Conservation (phyloP, 768 basidiomycete genomes). For the Terana coerulea region DNA sequence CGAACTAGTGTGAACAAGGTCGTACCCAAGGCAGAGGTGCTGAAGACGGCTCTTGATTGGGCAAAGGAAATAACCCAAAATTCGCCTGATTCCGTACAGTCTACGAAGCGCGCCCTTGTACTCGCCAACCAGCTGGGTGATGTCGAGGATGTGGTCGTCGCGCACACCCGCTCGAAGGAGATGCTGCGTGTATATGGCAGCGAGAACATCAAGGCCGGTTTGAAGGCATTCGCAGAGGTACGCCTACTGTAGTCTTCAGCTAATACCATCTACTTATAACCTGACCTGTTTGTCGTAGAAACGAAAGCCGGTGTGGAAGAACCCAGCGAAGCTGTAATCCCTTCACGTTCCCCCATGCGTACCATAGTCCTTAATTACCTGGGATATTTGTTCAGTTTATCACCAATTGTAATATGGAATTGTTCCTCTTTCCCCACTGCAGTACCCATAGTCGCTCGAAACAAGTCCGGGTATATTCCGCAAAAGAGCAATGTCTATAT, state of each 20-base stretch:
- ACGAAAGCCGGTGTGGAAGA: constrained; percentile 51
- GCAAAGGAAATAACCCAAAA: constrained; percentile 58
- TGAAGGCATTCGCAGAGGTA: constrained; percentile 66
- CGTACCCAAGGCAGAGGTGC: constrained; percentile 50
- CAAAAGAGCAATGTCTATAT: constrained; percentile 5
- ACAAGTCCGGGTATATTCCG: constrained; percentile 10
- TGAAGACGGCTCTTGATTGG: constrained; percentile 57
- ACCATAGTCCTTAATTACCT: not conserved
- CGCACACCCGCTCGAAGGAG: constrained; percentile 42
- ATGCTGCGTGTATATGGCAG: constrained; percentile 55
- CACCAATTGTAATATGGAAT: no score
- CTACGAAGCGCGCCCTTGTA: constrained; percentile 68
- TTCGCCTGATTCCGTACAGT: constrained; percentile 78
- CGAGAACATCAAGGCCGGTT: constrained; percentile 73
- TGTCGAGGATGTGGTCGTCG: constrained; percentile 45
- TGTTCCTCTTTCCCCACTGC: no score
- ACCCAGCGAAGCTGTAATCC: constrained; percentile 49
- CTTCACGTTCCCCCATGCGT: not conserved
- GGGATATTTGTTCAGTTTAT: no score
- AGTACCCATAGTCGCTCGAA: no score
- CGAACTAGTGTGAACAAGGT: constrained; percentile 62
- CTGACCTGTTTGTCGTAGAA: constrained; percentile 27
- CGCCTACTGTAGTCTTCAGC: constrained; percentile 14
- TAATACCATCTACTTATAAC: not conserved
- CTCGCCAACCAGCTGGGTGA: constrained; percentile 47